phyloP scores from a whole-genome alignment of 768 basidiomycete species.

The Tephrocybe sp. region DNA sequence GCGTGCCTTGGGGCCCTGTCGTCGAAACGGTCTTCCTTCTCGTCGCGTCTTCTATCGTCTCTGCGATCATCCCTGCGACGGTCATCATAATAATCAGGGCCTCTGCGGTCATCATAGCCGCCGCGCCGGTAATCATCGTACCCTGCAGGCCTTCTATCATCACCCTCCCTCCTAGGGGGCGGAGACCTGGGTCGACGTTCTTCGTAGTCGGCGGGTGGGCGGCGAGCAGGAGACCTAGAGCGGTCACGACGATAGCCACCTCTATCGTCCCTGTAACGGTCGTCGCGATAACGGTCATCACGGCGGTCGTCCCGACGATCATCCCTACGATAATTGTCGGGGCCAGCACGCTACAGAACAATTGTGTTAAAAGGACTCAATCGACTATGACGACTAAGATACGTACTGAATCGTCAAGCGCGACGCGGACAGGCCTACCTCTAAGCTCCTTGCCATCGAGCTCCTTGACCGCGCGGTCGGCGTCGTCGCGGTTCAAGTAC shows the following conservation, averaged over 20 bases:
- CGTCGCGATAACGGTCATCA: conserved; percentile 61
- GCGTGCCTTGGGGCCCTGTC: conserved; percentile 71
- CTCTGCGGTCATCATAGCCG: conserved; percentile 80
- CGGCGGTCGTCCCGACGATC: conserved; percentile 65
- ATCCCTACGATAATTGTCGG: conserved; percentile 77
- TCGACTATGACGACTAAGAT: background rate
- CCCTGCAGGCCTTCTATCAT: conserved; percentile 89
- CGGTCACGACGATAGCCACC: conserved; percentile 75
- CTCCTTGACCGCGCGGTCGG: conserved; percentile 89
- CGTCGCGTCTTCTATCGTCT: conserved; percentile 80
- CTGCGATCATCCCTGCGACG: conserved; percentile 85
- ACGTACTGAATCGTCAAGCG: conserved; percentile 60
- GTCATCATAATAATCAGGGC: conserved; percentile 84
- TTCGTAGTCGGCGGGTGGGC: conserved; percentile 55
- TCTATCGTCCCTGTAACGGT: conserved; percentile 56
- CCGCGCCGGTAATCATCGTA: conserved; percentile 90
- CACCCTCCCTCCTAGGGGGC: conserved; percentile 75
- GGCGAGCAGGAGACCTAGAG: conserved; percentile 79
- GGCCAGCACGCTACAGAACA: conserved; percentile 54
- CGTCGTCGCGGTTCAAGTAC: conserved; percentile 85
- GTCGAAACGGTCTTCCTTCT: conserved; percentile 80
- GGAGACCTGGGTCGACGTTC: conserved; percentile 84
- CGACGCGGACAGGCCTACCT: conserved; percentile 76
- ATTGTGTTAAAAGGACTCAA: conserved; percentile 7
- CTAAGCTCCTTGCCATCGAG: conserved; percentile 87